phyloP scores from a whole-genome alignment of 164 flowering plant genomes.

The Protea cynaroides region DNA sequence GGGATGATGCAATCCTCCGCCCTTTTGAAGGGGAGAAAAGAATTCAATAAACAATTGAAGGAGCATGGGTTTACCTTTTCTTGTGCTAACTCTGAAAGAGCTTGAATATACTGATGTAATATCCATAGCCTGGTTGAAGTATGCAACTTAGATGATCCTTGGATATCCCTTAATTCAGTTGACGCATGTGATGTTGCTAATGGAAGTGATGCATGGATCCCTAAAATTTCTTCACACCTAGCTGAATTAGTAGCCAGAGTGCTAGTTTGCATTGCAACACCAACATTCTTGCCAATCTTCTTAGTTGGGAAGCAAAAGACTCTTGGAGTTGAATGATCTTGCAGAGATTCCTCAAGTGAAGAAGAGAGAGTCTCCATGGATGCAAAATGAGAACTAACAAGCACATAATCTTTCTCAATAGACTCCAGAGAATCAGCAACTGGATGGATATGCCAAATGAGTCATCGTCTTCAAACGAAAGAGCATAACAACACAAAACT shows the following conservation, averaged over 20 bases:
- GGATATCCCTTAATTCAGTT: slow-evolving; percentile 23
- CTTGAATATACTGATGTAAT: slow-evolving; percentile 31
- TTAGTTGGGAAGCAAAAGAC: slow-evolving; percentile 13
- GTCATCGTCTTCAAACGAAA: background rate
- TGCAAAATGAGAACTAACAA: slow-evolving; percentile 38
- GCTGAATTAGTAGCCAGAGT: slow-evolving; percentile 16
- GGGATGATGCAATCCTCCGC: too few relatives aligned
- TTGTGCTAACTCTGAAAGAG: slow-evolving; percentile 34
- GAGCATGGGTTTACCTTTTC: slow-evolving; percentile 29
- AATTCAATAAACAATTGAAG: too few relatives aligned
- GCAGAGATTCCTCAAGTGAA: slow-evolving; percentile 33
- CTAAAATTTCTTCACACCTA: slow-evolving; percentile 15
- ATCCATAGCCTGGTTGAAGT: slow-evolving; percentile 38
- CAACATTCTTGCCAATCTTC: slow-evolving; percentile 18
- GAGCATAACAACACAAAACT: background rate
- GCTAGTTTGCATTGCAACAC: slow-evolving; percentile 11
- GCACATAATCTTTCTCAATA: slow-evolving; percentile 54
- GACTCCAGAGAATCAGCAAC: slow-evolving; percentile 44
- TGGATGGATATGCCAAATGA: slow-evolving; percentile 16
- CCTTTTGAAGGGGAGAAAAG: too few relatives aligned
- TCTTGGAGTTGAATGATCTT: slow-evolving; percentile 14
- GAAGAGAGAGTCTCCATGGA: slow-evolving; percentile 33
- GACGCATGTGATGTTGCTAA: slow-evolving; percentile 18
- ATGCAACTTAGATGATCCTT: slow-evolving; percentile 25
- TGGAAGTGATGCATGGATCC: slow-evolving; percentile 12